A percentile compares a stretch with the other conserved stretches of the same genome.
These are phyloP conservation scores for Neophaeococcomyces mojaviensis DNA, from an alignment of 2,329 filamentous ascomycete genomes.

Conservation along the genomic window DNA sequence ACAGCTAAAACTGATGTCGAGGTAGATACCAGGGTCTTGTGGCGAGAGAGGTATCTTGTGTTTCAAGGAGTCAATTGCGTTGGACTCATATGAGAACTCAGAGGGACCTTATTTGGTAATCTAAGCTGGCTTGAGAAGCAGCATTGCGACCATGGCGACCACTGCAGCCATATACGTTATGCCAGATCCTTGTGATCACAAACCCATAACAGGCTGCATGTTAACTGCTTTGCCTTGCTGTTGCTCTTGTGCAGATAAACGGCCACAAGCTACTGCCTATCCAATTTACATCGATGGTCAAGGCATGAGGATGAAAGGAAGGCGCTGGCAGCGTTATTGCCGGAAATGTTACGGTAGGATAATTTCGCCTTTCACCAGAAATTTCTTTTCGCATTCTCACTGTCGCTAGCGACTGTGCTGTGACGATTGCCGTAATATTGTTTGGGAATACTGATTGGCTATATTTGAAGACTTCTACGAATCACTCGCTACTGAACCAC, in stretches of 20 bases:
- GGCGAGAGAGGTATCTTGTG: no score
- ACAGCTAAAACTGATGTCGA: no score
- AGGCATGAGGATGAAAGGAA: conserved; percentile 20
- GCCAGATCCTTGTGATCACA: conserved; percentile 18
- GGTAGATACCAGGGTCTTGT: no score
- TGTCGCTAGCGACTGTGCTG: background rate
- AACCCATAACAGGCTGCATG: conserved; percentile 17
- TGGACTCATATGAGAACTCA: no score
- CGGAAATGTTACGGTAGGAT: conserved; percentile 23
- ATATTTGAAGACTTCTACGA: conserved; percentile 5
- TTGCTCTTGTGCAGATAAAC: conserved; percentile 21
- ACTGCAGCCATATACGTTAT: background rate
- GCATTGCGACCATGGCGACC: no score
- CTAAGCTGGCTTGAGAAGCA: no score
- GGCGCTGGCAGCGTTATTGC: conserved; percentile 22
- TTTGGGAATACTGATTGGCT: background rate
- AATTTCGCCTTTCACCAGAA: conserved; percentile 2
- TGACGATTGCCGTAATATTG: background rate
- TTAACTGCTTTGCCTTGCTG: conserved; percentile 19
- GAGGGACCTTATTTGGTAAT: no score
- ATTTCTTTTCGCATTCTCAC: background rate
- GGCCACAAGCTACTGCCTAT: conserved; percentile 20
- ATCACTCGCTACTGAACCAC: background rate
- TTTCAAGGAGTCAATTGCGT: no score
- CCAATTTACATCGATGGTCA: conserved; percentile 21